Evolutionary conservation across 805 yeast species (phyloP).

Genomic region (Ogataea paraovalis): DNA sequence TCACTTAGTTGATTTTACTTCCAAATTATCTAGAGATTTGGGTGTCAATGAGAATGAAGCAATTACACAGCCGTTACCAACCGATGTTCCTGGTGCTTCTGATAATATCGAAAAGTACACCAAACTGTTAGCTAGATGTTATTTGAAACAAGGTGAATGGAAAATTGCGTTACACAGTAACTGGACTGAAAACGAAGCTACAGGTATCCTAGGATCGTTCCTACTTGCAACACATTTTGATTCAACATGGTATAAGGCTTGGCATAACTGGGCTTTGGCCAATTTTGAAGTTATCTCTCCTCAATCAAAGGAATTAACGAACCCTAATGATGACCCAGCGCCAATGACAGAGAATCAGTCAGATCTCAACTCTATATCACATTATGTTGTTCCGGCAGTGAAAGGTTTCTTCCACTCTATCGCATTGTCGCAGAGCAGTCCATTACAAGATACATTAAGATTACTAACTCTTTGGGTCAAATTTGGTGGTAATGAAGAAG

Average conservation of each 20-base stretch:
- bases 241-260: slow-evolving; percentile 91
- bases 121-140: slow-evolving; percentile 84
- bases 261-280: slow-evolving; percentile 99
- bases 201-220: slow-evolving; percentile 86
- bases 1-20: slow-evolving; percentile 84
- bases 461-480: slow-evolving; percentile 92
- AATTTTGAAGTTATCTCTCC: slow-evolving; percentile 91
- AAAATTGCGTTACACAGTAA: slow-evolving; percentile 73
- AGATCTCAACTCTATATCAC: slow-evolving; percentile 58
- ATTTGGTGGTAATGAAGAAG: slow-evolving; percentile 90
- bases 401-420: slow-evolving; percentile 95
- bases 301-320: slow-evolving; percentile 25
- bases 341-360: slow-evolving; percentile 22
- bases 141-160: slow-evolving; percentile 98
- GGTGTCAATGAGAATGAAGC: slow-evolving; percentile 85
- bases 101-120: slow-evolving; percentile 81
- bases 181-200: slow-evolving; percentile 73
- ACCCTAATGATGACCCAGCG: slow-evolving; percentile 10
- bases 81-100: slow-evolving; percentile 64
- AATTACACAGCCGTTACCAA: slow-evolving; percentile 80
- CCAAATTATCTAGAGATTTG: slow-evolving; percentile 82
- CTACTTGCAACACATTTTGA: slow-evolving; percentile 94
- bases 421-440: slow-evolving; percentile 77
- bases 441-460: slow-evolving; percentile 89
- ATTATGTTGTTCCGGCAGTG: slow-evolving; percentile 94